phyloP scores from a whole-genome alignment of 1,139 yeast species.

The Sugiyamaella pinicola region DNA sequence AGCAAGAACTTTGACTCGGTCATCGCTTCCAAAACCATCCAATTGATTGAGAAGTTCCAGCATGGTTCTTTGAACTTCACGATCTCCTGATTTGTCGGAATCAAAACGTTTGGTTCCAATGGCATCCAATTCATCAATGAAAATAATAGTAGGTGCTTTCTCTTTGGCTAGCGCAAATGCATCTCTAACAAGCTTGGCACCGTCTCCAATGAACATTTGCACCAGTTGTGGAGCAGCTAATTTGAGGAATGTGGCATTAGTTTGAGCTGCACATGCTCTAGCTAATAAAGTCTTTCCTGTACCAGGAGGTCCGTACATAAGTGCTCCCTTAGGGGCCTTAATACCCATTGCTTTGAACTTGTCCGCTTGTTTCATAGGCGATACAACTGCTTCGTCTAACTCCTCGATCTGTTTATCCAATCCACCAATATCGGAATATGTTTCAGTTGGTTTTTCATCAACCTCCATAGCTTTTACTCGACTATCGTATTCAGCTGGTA shows the following conservation, averaged over 20 bases:
- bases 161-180: conserved; percentile 99
- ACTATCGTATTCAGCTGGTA: conserved; percentile 96
- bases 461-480: conserved; percentile 99
- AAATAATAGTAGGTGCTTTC: conserved; percentile 96
- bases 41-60: conserved; percentile 93
- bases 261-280: conserved; percentile 98
- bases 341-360: conserved; percentile 91
- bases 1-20: conserved; percentile 93
- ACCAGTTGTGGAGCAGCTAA: conserved; percentile 98
- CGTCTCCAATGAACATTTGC: conserved; percentile 99
- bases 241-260: conserved; percentile 95
- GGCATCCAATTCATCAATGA: conserved; percentile 97
- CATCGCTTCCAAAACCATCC: conserved; percentile 99
- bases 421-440: conserved; percentile 97
- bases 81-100: conserved; percentile 95
- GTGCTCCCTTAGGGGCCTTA: conserved; percentile 96
- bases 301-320: conserved; percentile 99
- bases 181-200: conserved; percentile 96
- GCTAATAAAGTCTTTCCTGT: conserved; percentile 97
- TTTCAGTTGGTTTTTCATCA: conserved; percentile 96
- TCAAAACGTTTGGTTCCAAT: conserved; percentile 98
- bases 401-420: conserved; percentile 97
- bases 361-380: conserved; percentile 98
- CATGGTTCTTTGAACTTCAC: conserved; percentile 99
- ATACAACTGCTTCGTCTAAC: conserved; percentile 93